Percentiles rank a stretch among this genome's conserved stretches.
Conservation (phyloP, 495 filamentous ascomycete genomes). For the Letharia lupina region DNA sequence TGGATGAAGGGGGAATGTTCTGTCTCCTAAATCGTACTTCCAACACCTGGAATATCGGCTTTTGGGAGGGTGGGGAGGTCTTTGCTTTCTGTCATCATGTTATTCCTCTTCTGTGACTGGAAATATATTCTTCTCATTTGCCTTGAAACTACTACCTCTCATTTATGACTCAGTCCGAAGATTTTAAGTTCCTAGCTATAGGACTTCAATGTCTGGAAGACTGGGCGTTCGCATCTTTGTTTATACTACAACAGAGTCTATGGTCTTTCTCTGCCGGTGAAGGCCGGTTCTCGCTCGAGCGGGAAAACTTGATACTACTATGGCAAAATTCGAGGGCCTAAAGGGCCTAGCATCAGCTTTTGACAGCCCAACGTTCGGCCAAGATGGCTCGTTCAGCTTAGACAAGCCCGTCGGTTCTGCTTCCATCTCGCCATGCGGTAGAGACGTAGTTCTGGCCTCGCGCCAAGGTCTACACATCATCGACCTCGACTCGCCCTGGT, state of each 20-base stretch:
- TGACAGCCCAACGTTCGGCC: constrained; percentile 79
- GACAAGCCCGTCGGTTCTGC: constrained; percentile 67
- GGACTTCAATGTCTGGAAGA: neutral
- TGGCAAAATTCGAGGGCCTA: constrained; percentile 26
- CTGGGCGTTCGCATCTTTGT: too few relatives aligned
- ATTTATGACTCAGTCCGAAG: neutral
- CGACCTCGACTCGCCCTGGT: constrained; percentile 86
- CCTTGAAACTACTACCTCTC: neutral
- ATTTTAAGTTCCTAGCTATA: neutral
- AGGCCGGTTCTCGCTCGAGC: neutral
- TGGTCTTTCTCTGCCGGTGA: neutral
- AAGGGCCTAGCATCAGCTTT: constrained; percentile 48
- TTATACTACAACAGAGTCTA: neutral
- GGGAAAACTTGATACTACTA: neutral
- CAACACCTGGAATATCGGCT: too few relatives aligned
- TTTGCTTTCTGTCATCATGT: neutral
- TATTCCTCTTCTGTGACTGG: neutral
- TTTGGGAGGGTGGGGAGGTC: neutral
- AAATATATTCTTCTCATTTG: neutral
- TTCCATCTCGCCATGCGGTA: constrained; percentile 85
- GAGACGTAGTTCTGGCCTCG: constrained; percentile 89
- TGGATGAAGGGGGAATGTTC: neutral
- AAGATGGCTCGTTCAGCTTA: constrained; percentile 75
- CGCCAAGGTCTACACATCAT: constrained; percentile 83
- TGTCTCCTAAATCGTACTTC: neutral